These are phyloP conservation scores for Pythium graminicola DNA, from an alignment of 352 stramenopile genomes.

Conservation along the genomic window DNA sequence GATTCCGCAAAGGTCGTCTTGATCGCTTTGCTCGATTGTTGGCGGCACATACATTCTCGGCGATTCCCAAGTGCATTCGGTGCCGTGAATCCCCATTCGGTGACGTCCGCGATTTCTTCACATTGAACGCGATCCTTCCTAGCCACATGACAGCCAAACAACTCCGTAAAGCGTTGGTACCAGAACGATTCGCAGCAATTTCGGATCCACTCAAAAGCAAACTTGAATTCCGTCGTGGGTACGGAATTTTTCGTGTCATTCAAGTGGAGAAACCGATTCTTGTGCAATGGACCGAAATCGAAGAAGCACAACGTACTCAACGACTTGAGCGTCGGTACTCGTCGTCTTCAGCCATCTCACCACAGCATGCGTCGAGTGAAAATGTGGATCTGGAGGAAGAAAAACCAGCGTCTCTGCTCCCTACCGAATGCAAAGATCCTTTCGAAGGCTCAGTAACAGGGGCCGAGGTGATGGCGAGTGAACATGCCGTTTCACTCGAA, in stretches of 20 bases:
- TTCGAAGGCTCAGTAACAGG: background rate
- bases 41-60: slow-evolving; percentile 63
- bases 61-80: slow-evolving; percentile 59
- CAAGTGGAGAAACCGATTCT: slow-evolving; percentile 60
- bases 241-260: slow-evolving; percentile 51
- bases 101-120: slow-evolving; percentile 64
- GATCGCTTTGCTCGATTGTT: slow-evolving; percentile 55
- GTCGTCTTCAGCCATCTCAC: background rate
- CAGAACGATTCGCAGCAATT: slow-evolving; percentile 53
- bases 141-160: slow-evolving; percentile 20
- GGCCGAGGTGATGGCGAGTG: slow-evolving; percentile 8
- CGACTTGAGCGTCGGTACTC: slow-evolving; percentile 18
- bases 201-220: slow-evolving; percentile 68
- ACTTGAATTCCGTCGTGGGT: slow-evolving; percentile 61
- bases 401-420: background rate
- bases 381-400: slow-evolving; percentile 16
- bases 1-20: slow-evolving; percentile 38
- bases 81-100: slow-evolving; percentile 55
- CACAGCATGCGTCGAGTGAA: background rate
- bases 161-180: slow-evolving; percentile 30
- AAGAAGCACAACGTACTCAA: slow-evolving; percentile 10
- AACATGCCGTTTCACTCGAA: slow-evolving; percentile 11
- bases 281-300: slow-evolving; percentile 35
- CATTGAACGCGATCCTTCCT: slow-evolving; percentile 25
- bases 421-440: background rate